Evolutionary conservation across 371 early-diverging fungal genomes (phyloP).

Genomic region (Mycotypha africana): DNA sequence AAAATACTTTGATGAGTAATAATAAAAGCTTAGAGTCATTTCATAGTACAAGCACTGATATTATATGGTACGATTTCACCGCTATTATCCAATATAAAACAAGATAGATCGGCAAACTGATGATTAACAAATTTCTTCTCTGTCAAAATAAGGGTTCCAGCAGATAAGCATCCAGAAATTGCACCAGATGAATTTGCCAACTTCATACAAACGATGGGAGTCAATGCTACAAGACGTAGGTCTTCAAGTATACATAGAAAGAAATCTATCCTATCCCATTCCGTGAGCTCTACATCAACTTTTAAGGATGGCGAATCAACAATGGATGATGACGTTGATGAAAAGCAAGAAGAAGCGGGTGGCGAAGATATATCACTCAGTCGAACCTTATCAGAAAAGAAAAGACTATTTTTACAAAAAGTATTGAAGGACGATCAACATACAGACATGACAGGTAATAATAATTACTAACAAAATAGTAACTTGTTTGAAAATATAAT

Average conservation of each 20-base stretch:
- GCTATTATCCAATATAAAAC: neutral
- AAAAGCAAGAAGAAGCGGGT: constrained; percentile 9
- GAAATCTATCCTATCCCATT: constrained; percentile 25
- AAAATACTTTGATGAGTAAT: no score
- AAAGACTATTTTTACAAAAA: constrained; percentile 1
- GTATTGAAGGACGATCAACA: constrained; percentile 4
- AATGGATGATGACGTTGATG: neutral
- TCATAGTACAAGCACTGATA: constrained; percentile 1
- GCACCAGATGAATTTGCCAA: constrained; percentile 32
- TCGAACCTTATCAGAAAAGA: constrained; percentile 12
- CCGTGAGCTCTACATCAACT: neutral
- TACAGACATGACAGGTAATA: no score
- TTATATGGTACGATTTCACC: constrained; percentile 24
- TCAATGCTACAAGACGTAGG: constrained; percentile 12
- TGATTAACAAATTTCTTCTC: neutral
- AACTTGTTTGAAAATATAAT: no score
- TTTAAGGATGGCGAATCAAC: neutral
- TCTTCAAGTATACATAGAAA: constrained; percentile 12
- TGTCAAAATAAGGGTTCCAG: constrained; percentile 18
- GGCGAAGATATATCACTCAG: constrained; percentile 2
- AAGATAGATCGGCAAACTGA: neutral
- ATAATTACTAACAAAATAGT: no score
- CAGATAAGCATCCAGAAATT: constrained; percentile 33
- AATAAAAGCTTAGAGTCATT: no score
- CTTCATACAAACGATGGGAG: constrained; percentile 24